Conservation (phyloP, 371 early-diverging fungal genomes). For the Saksenaea vasiformis region DNA sequence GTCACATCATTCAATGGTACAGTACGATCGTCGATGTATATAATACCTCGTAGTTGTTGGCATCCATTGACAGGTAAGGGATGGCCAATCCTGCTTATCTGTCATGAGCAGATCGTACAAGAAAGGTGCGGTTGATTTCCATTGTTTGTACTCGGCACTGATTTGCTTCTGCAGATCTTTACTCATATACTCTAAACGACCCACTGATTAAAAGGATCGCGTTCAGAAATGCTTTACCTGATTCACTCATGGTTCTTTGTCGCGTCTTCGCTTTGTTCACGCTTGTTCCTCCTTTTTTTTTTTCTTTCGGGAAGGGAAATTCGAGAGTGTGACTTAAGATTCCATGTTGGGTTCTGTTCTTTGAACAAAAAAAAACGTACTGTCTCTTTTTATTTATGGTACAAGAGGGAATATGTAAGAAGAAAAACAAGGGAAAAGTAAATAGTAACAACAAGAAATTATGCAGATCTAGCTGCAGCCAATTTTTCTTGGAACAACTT, state of each 20-base stretch:
- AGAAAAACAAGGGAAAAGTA: not conserved
- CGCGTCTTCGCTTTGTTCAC: not conserved
- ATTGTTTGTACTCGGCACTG: slow-evolving; percentile 95
- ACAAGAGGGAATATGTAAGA: not conserved
- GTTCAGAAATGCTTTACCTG: not conserved
- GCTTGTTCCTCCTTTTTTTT: not conserved
- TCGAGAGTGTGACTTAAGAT: not conserved
- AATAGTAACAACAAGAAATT: not conserved
- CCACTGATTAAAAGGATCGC: too few relatives aligned
- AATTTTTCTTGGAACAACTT: slow-evolving; percentile 81
- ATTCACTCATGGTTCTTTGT: slow-evolving; percentile 2
- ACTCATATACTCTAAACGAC: not conserved
- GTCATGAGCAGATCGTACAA: slow-evolving; percentile 98
- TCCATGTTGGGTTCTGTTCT: too few relatives aligned
- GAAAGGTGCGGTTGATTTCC: slow-evolving; percentile 99
- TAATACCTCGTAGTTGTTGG: slow-evolving; percentile 87
- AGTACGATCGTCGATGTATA: not conserved
- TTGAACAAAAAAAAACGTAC: not conserved
- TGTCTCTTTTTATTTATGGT: not conserved
- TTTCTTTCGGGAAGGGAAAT: not conserved
- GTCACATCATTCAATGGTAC: not conserved
- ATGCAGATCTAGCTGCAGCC: slow-evolving; percentile 31
- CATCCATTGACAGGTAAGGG: slow-evolving; percentile 98
- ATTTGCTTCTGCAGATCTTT: slow-evolving; percentile 39
- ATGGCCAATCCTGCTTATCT: slow-evolving; percentile 98